Evolutionary conservation across 352 stramenopile genomes (phyloP).

Genomic region (Phytophthora nicotianae): DNA sequence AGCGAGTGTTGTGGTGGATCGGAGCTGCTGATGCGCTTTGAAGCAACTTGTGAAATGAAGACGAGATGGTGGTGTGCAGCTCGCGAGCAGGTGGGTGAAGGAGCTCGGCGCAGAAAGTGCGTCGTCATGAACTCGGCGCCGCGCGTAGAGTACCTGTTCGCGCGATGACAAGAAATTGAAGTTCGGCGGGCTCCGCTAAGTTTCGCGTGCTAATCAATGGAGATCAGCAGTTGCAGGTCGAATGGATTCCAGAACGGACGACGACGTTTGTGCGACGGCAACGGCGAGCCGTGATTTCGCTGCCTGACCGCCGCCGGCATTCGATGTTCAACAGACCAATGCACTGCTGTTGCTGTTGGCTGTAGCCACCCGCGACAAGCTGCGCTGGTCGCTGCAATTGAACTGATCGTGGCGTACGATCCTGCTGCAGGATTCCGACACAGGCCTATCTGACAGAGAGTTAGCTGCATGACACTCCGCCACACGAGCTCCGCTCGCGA

Average conservation of each 20-base stretch:
- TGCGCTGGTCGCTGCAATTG: slow-evolving; percentile 16
- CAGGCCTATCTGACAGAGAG: slow-evolving; percentile 31
- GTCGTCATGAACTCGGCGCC: slow-evolving; percentile 18
- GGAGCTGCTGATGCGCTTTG: slow-evolving; percentile 25
- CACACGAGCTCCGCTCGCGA: slow-evolving; percentile 23
- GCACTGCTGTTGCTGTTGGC: neutral
- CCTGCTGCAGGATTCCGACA: slow-evolving; percentile 15
- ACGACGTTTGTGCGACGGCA: slow-evolving; percentile 30
- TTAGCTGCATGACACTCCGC: slow-evolving; percentile 11
- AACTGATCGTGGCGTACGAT: slow-evolving; percentile 37
- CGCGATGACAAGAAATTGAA: slow-evolving; percentile 41
- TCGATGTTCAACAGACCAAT: slow-evolving; percentile 1
- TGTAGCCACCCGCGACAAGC: slow-evolving; percentile 15
- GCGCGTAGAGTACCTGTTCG: slow-evolving; percentile 27
- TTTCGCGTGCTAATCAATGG: slow-evolving; percentile 38
- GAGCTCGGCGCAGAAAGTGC: slow-evolving; percentile 35
- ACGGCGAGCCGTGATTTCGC: slow-evolving; percentile 12
- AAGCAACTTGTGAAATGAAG: slow-evolving; percentile 46
- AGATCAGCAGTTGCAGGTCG: slow-evolving; percentile 32
- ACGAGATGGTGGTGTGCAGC: slow-evolving; percentile 23
- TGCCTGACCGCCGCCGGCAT: slow-evolving; percentile 11
- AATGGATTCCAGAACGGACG: slow-evolving; percentile 26
- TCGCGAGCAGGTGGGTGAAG: slow-evolving; percentile 28
- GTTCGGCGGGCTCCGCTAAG: slow-evolving; percentile 19
- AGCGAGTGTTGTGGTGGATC: slow-evolving; percentile 2